phyloP scores from a whole-genome alignment of 495 filamentous ascomycete genomes.

The Astrocystis sublimbata region DNA sequence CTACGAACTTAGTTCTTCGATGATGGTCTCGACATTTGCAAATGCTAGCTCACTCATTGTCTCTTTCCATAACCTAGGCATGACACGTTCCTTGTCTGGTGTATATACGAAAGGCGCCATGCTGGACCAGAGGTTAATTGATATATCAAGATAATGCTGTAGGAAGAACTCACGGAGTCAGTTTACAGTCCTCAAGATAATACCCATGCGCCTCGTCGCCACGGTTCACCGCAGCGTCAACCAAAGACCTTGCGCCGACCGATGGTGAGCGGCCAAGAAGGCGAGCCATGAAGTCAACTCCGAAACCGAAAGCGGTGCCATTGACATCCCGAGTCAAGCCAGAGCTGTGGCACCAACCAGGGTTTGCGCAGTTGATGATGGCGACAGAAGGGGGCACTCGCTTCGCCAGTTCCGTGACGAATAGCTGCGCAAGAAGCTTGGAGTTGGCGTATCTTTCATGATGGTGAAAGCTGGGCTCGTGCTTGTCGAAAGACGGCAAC shows the following conservation, averaged over 20 bases:
- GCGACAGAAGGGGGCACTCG: conserved; percentile 38
- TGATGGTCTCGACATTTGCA: conserved; percentile 21
- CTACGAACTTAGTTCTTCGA: too few species aligned
- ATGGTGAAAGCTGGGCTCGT: conserved; percentile 23
- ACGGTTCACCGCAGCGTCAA: conserved; percentile 1
- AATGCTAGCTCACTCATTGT: conserved; percentile 44
- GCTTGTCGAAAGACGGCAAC: conserved; percentile 36
- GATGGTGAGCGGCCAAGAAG: not conserved
- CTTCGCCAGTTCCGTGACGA: conserved; percentile 45
- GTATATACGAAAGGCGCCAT: conserved; percentile 25
- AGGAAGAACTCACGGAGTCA: not conserved
- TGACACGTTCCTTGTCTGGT: conserved; percentile 33
- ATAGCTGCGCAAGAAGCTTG: conserved; percentile 53
- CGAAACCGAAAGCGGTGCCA: not conserved
- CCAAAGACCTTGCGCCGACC: not conserved
- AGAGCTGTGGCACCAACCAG: conserved; percentile 45
- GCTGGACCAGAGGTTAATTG: not conserved
- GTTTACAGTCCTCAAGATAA: not conserved
- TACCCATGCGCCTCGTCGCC: not conserved
- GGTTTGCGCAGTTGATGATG: conserved; percentile 51
- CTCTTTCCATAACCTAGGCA: conserved; percentile 42
- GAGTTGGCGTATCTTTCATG: conserved; percentile 42
- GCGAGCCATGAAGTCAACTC: not conserved
- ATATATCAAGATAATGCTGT: not conserved
- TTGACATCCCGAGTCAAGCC: conserved; percentile 12